These are phyloP conservation scores for Isatis tinctoria DNA, from an alignment of 345 rosid genomes.

Conservation along the genomic window DNA sequence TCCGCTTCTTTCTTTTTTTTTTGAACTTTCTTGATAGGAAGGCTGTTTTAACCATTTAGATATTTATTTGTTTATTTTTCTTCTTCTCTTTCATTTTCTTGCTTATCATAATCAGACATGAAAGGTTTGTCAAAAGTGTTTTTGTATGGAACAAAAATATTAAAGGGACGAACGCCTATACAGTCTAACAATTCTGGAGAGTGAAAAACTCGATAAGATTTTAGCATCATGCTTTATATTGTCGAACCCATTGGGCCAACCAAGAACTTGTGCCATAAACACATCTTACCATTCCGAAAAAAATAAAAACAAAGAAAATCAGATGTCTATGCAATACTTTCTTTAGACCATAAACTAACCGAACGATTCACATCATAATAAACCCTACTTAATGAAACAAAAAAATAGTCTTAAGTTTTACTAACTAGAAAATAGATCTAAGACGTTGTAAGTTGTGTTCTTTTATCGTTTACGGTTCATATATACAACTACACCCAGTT, in stretches of 20 bases:
- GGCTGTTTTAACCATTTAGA: not conserved
- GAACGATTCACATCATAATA: no score
- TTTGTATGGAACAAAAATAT: conserved; percentile 4
- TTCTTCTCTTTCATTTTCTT: not conserved
- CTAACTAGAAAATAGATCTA: no score
- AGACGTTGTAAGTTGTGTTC: no score
- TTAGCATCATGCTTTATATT: not conserved
- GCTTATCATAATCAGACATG: conserved; percentile 11
- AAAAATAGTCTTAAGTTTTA: no score
- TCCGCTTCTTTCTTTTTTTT: not conserved
- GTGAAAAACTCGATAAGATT: not conserved
- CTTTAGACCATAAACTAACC: no score
- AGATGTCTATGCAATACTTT: no score
- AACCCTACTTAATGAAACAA: no score
- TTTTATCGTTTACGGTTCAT: no score
- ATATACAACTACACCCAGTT: no score
- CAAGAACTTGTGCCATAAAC: not conserved
- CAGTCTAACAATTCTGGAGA: not conserved
- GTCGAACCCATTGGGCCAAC: not conserved
- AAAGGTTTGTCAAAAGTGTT: conserved; percentile 22
- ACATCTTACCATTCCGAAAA: not conserved
- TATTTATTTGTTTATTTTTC: conserved; percentile 12
- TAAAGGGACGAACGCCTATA: not conserved
- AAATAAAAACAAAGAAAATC: no score
- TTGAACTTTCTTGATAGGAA: not conserved